Conservation (phyloP, 768 basidiomycete species). For the Hericium rajendrae region DNA sequence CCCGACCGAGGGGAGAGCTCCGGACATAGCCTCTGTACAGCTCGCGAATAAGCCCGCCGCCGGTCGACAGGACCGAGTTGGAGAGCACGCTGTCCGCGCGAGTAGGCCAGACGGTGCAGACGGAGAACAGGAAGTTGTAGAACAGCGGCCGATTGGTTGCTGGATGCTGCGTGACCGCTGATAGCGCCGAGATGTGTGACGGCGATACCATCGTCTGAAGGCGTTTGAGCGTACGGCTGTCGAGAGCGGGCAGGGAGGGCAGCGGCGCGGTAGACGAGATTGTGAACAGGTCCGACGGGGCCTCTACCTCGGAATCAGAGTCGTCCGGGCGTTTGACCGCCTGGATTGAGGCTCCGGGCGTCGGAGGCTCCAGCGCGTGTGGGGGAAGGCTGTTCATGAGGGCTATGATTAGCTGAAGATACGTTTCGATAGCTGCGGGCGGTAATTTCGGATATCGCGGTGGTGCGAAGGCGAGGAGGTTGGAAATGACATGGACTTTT, state of each 20-base stretch:
- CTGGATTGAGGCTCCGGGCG: conserved; percentile 5
- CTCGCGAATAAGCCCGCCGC: conserved; percentile 62
- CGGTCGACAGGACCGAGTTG: conserved; percentile 38
- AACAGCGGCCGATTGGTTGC: conserved; percentile 35
- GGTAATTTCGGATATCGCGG: conserved; percentile 49
- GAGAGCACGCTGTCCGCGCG: conserved; percentile 50
- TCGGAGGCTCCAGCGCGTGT: conserved; percentile 39
- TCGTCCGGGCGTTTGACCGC: conserved; percentile 2
- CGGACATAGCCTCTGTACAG: conserved; percentile 64
- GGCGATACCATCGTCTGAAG: conserved; percentile 46
- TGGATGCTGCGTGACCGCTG: conserved; percentile 33
- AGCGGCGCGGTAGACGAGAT: conserved; percentile 26
- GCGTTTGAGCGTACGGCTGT: conserved; percentile 53
- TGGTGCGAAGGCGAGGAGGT: conserved; percentile 53
- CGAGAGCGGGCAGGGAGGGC: conserved; percentile 33
- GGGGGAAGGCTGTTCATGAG: conserved; percentile 46
- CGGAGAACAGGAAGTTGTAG: conserved; percentile 46
- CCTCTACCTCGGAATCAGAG: conserved; percentile 19
- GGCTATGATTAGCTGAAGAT: conserved; percentile 41
- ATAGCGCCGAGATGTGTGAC: conserved; percentile 43
- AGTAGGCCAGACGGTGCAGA: conserved; percentile 53
- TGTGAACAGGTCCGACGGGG: conserved; percentile 26
- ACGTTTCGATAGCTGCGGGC: conserved; percentile 35
- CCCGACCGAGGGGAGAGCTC: conserved; percentile 49
- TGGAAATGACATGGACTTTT: conserved; percentile 61